Base-by-base conservation (phyloP, 805 yeast species). In the Ogataea methylovora region DNA sequence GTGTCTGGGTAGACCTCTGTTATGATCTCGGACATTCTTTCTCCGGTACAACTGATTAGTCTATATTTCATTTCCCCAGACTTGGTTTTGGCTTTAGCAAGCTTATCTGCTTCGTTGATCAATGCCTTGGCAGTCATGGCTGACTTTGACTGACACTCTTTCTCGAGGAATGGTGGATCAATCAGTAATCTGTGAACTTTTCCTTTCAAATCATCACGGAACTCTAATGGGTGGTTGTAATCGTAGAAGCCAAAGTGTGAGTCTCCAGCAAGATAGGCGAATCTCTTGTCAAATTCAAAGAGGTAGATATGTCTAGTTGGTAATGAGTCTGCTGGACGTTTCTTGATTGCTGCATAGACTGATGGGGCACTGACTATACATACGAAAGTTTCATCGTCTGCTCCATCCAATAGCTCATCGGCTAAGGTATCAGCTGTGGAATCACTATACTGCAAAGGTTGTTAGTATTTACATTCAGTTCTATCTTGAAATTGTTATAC, bases 331-430 rank as follows among this genome's bases (percentile, higher is more conserved):
- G 56, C 54, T 4, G 75, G 73, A 33, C 72, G 65, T 38, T 72
- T 71, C 42, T 68, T 69, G 29, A 86, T 72, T 0, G 90, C 92
- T 1, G 94, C 94, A 59, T 80, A 87, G 3, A 85, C 95, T 0
- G 95, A 83, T 14, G 97, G 96, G 2, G 96, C 95, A 60, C 88
- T 77, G 2, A 83, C 84, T 34, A 87, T 70, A 32, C 82, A 84
- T 29, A 87, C 69, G 1, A 76, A 77, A 0, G 94, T 83, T 25
- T 71, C 67, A 35, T 69, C 69, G 44, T 79, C 82, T 1, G 94
- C 92, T 7, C 85, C 92, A 24, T 79, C 84, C 11, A 86, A 56
- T 27, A 86, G 61, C 7, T 84, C 92, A 40, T 71, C 72, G 1
- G 85, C 92, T 14, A 85, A 55, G 1, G 59, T 51, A 33, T 67